Percentiles rank a stretch among this genome's conserved stretches.
Evolutionary conservation across 805 yeast genomes (phyloP).

Genomic region (Ascoidea rubescens): DNA sequence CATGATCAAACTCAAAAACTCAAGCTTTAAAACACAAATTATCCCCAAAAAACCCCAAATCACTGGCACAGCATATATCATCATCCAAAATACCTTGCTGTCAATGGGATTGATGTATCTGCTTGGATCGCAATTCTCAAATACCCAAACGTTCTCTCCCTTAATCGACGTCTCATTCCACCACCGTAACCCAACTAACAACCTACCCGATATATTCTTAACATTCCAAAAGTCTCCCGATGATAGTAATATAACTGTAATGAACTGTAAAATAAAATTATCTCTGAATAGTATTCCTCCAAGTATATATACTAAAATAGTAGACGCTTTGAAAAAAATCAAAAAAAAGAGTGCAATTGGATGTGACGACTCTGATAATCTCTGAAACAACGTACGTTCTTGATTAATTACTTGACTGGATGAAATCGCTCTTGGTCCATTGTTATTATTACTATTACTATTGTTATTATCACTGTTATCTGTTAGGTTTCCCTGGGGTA

Average conservation of each 20-base stretch:
- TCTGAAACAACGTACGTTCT: slow-evolving; percentile 27
- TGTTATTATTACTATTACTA: too few relatives aligned
- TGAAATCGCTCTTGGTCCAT: too few relatives aligned
- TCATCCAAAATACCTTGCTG: slow-evolving; percentile 76
- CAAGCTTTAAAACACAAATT: slow-evolving; percentile 65
- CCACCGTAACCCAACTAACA: slow-evolving; percentile 88
- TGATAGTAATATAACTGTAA: slow-evolving; percentile 55
- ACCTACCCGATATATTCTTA: slow-evolving; percentile 81
- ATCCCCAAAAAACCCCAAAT: slow-evolving; percentile 66
- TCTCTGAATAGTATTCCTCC: slow-evolving; percentile 51
- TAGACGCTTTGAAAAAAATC: slow-evolving; percentile 36
- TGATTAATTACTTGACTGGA: too few relatives aligned
- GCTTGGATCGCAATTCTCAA: slow-evolving; percentile 68
- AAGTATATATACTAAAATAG: slow-evolving; percentile 52
- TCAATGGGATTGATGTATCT: slow-evolving; percentile 80
- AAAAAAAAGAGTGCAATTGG: slow-evolving; percentile 65
- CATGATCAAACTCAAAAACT: slow-evolving; percentile 50
- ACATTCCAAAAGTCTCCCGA: slow-evolving; percentile 92
- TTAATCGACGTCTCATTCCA: slow-evolving; percentile 74
- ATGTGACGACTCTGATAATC: slow-evolving; percentile 60
- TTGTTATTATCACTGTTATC: too few relatives aligned
- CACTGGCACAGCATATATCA: slow-evolving; percentile 62
- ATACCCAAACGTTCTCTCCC: slow-evolving; percentile 73
- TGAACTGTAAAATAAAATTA: slow-evolving; percentile 63
- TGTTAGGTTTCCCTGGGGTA: too few relatives aligned